Evolutionary conservation across 2,329 filamentous ascomycete species (phyloP), one percentile per base, ranked within the genome.

Genomic region (Didymosphaeria variabile): DNA sequence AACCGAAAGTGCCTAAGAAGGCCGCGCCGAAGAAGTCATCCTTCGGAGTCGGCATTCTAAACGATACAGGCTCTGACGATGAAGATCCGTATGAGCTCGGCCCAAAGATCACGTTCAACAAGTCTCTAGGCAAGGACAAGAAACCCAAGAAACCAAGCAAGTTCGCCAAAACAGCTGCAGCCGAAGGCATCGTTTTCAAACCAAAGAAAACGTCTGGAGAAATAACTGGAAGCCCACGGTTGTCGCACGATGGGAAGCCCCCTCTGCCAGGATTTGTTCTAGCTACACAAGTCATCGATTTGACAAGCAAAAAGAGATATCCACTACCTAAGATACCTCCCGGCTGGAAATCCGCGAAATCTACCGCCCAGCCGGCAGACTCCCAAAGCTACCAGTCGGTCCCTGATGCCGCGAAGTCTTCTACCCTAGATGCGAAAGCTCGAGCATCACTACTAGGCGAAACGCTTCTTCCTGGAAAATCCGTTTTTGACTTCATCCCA

Each of bases 81-180:
- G 95, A 98, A 70, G 94, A 97, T 71, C 91, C 93, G 0, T 98
- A 97, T 74, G 91, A 94, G 60, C 90, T 98, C 56, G 94, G 94
- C 0, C 95, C 95, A 0, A 90, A 89, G 67, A 96, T 97, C 75
- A 92, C 90, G 13, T 97, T 97, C 78, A 97, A 92, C 69, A 87
- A 89, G 44, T 85, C 90, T 5, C 87, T 97, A 61, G 93, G 92
- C 19, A 91, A 90, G 0, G 90, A 94, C 64, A 97, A 92, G 76
- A 94, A 92, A 75, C 91, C 87, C 70, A 87, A 87, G 62, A 78
- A 78, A 65, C 67, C 68, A 17, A 77, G 71, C 63, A 83, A 83
- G 15, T 78, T 86, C 9, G 83, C 84, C 3, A 94, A 93, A 58
- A 88, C 90, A 31, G 78, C 88, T 0, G 69, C 91, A 23, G 85